Evolutionary conservation across 2,329 filamentous ascomycete species (phyloP), one percentile per base, ranked within the genome.

Genomic region (Emmonsiellopsis sp.): DNA sequence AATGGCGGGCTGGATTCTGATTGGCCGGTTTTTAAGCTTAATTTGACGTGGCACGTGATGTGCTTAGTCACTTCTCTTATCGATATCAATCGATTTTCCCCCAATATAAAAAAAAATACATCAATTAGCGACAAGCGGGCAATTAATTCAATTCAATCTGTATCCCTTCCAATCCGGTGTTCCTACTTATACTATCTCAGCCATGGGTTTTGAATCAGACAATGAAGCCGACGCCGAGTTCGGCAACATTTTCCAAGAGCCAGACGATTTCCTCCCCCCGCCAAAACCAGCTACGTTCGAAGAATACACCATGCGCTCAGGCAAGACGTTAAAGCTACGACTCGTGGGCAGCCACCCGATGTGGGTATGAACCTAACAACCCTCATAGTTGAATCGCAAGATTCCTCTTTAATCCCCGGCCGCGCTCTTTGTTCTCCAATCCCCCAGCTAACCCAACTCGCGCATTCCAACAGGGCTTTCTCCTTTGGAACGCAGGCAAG

Each of bases 401-500:
- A 27, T 27, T 27, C 5, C 21, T 27, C 21, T 5, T 27, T 5
- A 27, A 5, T 27, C 5, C 21, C 21, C 5, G 21, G 21, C 21
- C 21, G 21, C 21, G 5, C 21, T 27, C 21, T 27, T 27, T 27
- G 17, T 27, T 27, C 21, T 27, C 21, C 3, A 27, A 27, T 27
- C 21, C 33, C 40, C 14, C 33, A 27, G 10, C 40, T 53, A 37
- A 42, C 31, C 37, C 33, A 37, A 8, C 5, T 50, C 31, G 46
- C 27, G 45, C 37, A 33, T 47, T 56, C 49, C 49, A 46, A 57
- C 62, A 82, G 82, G 91, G 88, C 13, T 88, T 96, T 70, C 80
- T 87, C 59, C 79, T 96, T 33, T 97, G 92, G 92, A 94, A 96
- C 69, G 91, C 88, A 56, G 85, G 86, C 56, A 85, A 87, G 57